Base-by-base conservation (phyloP, 2,329 filamentous ascomycete species). In the Microsporum ferrugineum region DNA sequence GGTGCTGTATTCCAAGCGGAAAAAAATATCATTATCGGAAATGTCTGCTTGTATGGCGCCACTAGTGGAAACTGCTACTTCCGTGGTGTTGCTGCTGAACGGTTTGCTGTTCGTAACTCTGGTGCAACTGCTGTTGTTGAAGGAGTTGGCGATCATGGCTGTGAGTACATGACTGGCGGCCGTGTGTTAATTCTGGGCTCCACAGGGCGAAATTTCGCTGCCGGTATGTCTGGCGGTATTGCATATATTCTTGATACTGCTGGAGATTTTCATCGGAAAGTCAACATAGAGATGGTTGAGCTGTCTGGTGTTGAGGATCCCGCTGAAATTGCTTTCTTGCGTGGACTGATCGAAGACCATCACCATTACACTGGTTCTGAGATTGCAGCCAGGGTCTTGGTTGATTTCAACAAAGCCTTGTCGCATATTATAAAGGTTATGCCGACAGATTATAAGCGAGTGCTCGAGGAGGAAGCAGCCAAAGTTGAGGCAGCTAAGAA, bases 101-200 rank as follows among this genome's bases (percentile, higher is more conserved):
- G 92, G 70, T 97, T 97, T 74, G 91, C 91, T 64, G 92, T 97
- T 66, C 88, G 92, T 68, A 97, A 97, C 80, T 96, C 92, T 0
- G 92, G 92, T 77, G 92, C 89, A 58, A 95, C 87, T 33, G 91
- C 92, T n/a, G 89, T 97, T 66, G 91, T 96, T 64, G 92, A 97
- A 77, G 92, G 92, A 77, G 84, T 95, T 66, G 92, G 92, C 80
- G 92, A 97, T 75, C 92, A 97, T 73, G 89, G 90, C 65, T 96
- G 91, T 72, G 92, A 97, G 81, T 97, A 97, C 83, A 97, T 97
- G 92, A 96, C 92, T 70, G 92, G 92, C 73, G 92, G 92, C 72
- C 89, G 91, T 71, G 82, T 96, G 58, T 79, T 97, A 65, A 83
- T 95, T 70, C 82, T 97, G 56, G 92, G 92, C 62, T 85, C 84